Evolutionary conservation across 2,329 filamentous ascomycete species (phyloP).

Genomic region (Amauroascus verrucosus): DNA sequence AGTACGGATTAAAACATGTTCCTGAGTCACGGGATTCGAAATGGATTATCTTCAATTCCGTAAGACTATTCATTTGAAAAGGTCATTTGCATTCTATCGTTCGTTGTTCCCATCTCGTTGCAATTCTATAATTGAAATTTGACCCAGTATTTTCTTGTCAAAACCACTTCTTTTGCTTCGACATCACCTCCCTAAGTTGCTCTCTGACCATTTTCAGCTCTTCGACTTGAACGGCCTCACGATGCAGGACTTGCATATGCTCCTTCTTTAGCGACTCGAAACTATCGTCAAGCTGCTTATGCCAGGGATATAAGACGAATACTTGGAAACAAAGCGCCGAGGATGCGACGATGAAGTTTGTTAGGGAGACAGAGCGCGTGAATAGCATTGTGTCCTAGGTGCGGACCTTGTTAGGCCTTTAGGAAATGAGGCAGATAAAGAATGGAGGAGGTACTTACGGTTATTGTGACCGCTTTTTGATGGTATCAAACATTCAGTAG

Average conservation of each 20-base stretch:
- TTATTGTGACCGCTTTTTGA: not conserved
- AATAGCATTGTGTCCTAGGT: constrained; percentile 31
- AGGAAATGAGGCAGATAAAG: not conserved
- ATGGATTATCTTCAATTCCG: not conserved
- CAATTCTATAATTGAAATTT: not conserved
- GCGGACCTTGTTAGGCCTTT: not conserved
- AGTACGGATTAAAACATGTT: not conserved
- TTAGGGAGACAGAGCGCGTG: constrained; percentile 47
- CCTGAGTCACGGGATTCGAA: not conserved
- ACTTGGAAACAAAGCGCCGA: constrained; percentile 59
- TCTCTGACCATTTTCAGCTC: constrained; percentile 14
- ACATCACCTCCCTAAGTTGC: constrained; percentile 10
- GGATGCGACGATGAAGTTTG: constrained; percentile 56
- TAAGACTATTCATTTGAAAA: not conserved
- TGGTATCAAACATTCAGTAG: not conserved
- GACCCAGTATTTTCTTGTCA: not conserved
- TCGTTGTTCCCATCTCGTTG: not conserved
- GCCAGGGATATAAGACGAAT: constrained; percentile 61
- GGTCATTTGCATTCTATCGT: not conserved
- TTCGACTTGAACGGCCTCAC: constrained; percentile 11
- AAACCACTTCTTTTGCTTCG: constrained; percentile 2
- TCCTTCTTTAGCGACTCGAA: constrained; percentile 52
- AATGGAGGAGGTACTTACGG: not conserved
- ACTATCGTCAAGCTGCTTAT: constrained; percentile 53
- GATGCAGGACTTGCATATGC: constrained; percentile 35